Conservation (phyloP, 345 rosid species). For the Stellera chamaejasme region DNA sequence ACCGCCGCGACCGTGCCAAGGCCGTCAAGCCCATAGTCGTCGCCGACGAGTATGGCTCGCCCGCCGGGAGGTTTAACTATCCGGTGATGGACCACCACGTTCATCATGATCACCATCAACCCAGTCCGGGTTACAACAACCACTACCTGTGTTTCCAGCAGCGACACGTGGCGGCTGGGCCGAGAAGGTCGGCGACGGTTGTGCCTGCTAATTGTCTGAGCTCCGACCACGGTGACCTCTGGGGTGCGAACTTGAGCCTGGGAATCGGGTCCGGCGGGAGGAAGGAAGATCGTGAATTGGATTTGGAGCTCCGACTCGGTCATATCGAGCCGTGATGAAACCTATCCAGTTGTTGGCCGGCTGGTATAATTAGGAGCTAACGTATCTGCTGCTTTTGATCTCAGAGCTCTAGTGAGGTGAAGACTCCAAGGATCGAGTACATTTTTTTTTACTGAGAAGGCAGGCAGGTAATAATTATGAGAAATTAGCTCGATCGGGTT, state of each 20-base stretch:
- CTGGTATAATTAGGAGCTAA: conserved; percentile 1
- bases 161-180: conserved; percentile 4
- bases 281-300: conserved; percentile 43
- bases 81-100: conserved; percentile 17
- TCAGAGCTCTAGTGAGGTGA: too few species aligned
- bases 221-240: conserved; percentile 24
- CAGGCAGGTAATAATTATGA: too few species aligned
- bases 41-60: too few species aligned
- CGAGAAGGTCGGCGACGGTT: not conserved
- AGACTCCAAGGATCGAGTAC: too few species aligned
- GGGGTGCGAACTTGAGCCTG: conserved; percentile 51
- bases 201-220: conserved; percentile 4
- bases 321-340: conserved; percentile 16
- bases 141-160: conserved; percentile 20
- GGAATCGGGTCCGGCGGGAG: conserved; percentile 22
- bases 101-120: not conserved
- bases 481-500: too few species aligned
- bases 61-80: not conserved
- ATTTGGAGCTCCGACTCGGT: conserved; percentile 91
- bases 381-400: not conserved
- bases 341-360: not conserved
- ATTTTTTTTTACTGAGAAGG: too few species aligned
- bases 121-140: conserved; percentile 11
- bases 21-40: conserved; percentile 14
- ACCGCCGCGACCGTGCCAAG: conserved; percentile 51